These are phyloP conservation scores for Populus tomentosa DNA, from an alignment of 441 rosid species.

Conservation along the genomic window DNA sequence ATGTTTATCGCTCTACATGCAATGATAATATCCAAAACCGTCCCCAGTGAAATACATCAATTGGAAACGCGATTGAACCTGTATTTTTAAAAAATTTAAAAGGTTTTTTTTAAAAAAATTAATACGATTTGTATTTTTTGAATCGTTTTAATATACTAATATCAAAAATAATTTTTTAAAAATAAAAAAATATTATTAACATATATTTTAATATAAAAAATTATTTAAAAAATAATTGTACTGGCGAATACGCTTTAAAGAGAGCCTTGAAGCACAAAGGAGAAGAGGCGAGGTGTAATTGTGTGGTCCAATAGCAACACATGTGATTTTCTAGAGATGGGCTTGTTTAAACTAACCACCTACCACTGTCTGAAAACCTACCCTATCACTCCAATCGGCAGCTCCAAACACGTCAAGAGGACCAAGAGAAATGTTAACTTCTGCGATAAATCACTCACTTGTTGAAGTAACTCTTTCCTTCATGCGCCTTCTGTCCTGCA, in stretches of 20 bases:
- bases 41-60: neutral
- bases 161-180: too few species aligned
- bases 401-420: neutral
- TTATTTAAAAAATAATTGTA: too few species aligned
- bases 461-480: neutral
- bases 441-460: neutral
- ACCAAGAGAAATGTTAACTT: neutral
- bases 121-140: too few species aligned
- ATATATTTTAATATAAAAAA: too few species aligned
- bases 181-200: too few species aligned
- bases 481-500: neutral
- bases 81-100: too few species aligned
- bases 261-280: neutral
- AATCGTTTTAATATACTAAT: too few species aligned
- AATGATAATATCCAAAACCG: neutral
- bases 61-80: too few species aligned
- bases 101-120: too few species aligned
- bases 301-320: constrained; percentile 12
- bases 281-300: constrained; percentile 13
- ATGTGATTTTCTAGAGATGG: constrained; percentile 1
- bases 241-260: too few species aligned
- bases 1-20: too few species aligned
- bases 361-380: neutral
- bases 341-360: constrained; percentile 21
- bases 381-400: neutral